phyloP scores from a whole-genome alignment of 306 rosid genomes.

The Corylus avellana region DNA sequence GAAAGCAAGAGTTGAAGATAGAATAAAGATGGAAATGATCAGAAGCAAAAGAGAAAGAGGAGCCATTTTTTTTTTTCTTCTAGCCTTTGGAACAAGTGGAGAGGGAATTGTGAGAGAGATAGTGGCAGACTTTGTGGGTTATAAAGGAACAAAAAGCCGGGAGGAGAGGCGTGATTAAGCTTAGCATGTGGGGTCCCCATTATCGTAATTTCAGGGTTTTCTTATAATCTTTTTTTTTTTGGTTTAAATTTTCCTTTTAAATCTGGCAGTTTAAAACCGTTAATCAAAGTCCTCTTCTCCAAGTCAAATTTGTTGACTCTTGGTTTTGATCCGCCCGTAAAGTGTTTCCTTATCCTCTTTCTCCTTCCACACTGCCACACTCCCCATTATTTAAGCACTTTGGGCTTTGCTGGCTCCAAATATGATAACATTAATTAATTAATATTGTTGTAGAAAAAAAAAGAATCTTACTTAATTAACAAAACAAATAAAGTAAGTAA shows the following conservation, averaged over 20 bases:
- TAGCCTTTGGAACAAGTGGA: background rate
- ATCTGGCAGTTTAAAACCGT: constrained; percentile 46
- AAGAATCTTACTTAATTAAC: no score
- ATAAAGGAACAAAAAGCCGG: constrained; percentile 68
- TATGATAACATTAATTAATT: no score
- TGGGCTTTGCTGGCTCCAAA: no score
- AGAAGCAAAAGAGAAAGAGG: constrained; percentile 30
- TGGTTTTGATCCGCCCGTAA: constrained; percentile 11
- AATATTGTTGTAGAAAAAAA: no score
- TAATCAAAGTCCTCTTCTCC: constrained; percentile 11
- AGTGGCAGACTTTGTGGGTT: constrained; percentile 17
- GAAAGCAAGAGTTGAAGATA: constrained; percentile 30
- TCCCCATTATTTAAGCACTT: constrained; percentile 32
- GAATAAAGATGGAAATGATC: constrained; percentile 28
- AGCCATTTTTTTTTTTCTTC: constrained; percentile 34
- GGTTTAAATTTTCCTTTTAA: background rate
- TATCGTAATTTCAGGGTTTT: constrained; percentile 45
- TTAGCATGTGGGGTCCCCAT: constrained; percentile 33
- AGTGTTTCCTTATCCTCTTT: background rate
- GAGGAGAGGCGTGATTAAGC: constrained; percentile 88
- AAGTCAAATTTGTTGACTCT: constrained; percentile 58
- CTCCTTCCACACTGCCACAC: constrained; percentile 7
- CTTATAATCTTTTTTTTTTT: background rate
- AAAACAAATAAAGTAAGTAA: no score
- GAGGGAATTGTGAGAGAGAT: background rate